Evolutionary conservation across 108 stramenopile species (phyloP).

Genomic region (Fragilariopsis cylindrus): DNA sequence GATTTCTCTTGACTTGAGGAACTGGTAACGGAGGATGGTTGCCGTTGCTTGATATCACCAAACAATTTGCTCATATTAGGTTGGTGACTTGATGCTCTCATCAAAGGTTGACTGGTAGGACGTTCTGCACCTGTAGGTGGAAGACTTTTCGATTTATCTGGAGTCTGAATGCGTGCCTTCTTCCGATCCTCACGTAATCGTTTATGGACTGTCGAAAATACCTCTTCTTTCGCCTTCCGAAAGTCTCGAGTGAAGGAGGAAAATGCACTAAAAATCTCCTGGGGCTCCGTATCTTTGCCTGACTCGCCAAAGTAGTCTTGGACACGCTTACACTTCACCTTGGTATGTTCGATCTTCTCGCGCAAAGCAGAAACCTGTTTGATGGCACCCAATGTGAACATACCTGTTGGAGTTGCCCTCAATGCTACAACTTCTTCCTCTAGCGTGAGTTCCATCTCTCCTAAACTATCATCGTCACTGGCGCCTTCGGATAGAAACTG

Average conservation of each 20-base stretch:
- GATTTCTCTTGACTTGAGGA: too few species aligned
- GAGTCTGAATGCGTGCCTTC: constrained; percentile 19
- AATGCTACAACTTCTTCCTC: constrained; percentile 81
- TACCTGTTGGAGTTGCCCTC: constrained; percentile 69
- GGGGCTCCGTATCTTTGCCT: constrained; percentile 63
- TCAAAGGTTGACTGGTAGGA: constrained; percentile 3
- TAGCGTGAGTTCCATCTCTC: constrained; percentile 59
- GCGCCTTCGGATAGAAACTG: constrained; percentile 37
- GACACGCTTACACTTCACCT: constrained; percentile 56
- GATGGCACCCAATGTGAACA: constrained; percentile 84
- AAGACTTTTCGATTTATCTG: constrained; percentile 5
- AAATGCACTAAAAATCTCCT: constrained; percentile 86
- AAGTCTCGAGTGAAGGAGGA: constrained; percentile 75
- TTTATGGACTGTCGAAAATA: constrained; percentile 63
- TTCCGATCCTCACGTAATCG: constrained; percentile 62
- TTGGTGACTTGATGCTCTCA: constrained; percentile 25
- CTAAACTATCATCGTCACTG: constrained; percentile 60
- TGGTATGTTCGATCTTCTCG: constrained; percentile 78
- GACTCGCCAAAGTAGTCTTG: constrained; percentile 85
- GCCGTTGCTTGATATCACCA: constrained; percentile 20
- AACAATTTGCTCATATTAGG: constrained; percentile 31
- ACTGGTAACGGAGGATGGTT: not conserved
- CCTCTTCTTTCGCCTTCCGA: constrained; percentile 74
- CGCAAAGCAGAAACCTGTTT: constrained; percentile 83
- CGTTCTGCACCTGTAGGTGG: not conserved